Conservation (phyloP, 108 stramenopile species). For the Conticribra guillardii region DNA sequence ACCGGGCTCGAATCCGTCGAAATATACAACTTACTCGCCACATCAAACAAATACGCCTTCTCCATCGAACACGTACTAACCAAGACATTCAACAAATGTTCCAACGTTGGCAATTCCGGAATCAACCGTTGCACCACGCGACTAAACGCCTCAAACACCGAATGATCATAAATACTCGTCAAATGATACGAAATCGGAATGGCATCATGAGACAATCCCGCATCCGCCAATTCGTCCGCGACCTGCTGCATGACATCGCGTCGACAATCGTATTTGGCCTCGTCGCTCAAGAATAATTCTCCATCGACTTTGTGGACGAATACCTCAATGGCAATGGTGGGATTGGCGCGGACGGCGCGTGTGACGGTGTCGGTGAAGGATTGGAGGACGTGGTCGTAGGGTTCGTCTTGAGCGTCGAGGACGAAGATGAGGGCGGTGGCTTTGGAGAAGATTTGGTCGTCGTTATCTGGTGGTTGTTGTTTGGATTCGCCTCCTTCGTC, state of each 20-base stretch:
- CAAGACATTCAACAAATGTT: slow-evolving; percentile 93
- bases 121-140: slow-evolving; percentile 93
- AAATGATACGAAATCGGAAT: slow-evolving; percentile 91
- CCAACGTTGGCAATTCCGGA: slow-evolving; percentile 92
- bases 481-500: too few species aligned
- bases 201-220: slow-evolving; percentile 77
- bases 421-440: slow-evolving; percentile 87
- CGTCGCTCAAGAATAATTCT: slow-evolving; percentile 96
- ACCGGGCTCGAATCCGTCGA: slow-evolving; percentile 97
- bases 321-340: slow-evolving; percentile 90
- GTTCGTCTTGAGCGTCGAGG: slow-evolving; percentile 91
- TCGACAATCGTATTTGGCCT: slow-evolving; percentile 96
- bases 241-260: slow-evolving; percentile 91
- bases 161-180: slow-evolving; percentile 97
- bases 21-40: slow-evolving; percentile 96
- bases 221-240: slow-evolving; percentile 83
- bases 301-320: slow-evolving; percentile 99
- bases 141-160: slow-evolving; percentile 95
- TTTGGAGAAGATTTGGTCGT: slow-evolving; percentile 46
- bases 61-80: slow-evolving; percentile 96
- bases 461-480: slow-evolving; percentile 6
- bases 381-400: slow-evolving; percentile 88
- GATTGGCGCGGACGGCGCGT: slow-evolving; percentile 85
- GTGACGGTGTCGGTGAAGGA: slow-evolving; percentile 89
- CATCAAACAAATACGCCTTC: slow-evolving; percentile 97